Evolutionary conservation across 2,329 filamentous ascomycete genomes (phyloP), one percentile per base, ranked within the genome.

Genomic region (Rutstroemia sp.): DNA sequence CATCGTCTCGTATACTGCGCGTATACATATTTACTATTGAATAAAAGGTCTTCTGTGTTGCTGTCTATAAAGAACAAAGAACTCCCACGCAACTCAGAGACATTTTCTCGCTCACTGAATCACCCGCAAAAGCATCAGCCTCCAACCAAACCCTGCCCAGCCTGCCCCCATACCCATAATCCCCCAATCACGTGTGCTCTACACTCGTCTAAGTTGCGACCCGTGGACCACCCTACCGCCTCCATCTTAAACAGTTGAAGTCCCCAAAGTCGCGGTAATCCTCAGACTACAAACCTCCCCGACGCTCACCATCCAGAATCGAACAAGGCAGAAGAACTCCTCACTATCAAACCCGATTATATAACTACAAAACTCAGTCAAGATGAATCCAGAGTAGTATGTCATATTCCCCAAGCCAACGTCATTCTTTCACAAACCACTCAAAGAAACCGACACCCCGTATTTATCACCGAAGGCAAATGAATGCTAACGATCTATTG

Each of bases 381-480:
- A 69, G 72, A 94, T 94, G 89, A 94, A 94, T 81, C 89, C 89
- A 73, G 89, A 94, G 89, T 94, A 82, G 89, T 94, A 85, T 72
- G 88, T 85, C 52, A 48, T 51, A 42, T 42, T 39, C 44, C 14
- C 51, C 30, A 50, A 48, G 38, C 38, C 45, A 54, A 57, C 37
- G 47, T 45, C 47, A 56, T 56, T 38, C 53, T 56, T 56, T 56
- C 37, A 56, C 37, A 41, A 30, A 7, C n/a, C n/a, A n/a, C 42
- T 58, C 52, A 58, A 56, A 61, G 62, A 56, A 55, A 51, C n/a
- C 39, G 6, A 19, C 46, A 44, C 37, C 47, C 10, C 45, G 41
- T 38, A 37, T 39, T 4, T 56, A 50, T 51, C 27, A 41, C 16
- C 3, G 12, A 34, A 45, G 38, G 45, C 16, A 18, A 27, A 27